Evolutionary conservation across 805 yeast species (phyloP).

Genomic region (Lachancea sp.): DNA sequence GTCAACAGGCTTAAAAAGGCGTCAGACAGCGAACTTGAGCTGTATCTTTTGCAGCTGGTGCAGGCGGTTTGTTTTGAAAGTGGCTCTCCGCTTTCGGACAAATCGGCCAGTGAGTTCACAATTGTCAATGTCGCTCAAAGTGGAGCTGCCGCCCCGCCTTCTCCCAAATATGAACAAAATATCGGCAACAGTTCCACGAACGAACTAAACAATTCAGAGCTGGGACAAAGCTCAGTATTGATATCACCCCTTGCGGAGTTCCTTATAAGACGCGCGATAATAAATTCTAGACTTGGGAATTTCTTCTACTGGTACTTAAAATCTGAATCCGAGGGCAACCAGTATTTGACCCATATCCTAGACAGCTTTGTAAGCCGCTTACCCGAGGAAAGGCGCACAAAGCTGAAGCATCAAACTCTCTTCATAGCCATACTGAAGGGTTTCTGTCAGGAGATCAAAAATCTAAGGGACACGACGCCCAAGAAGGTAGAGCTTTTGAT

Average conservation of each 20-base stretch:
- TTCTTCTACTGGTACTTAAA: slow-evolving; percentile 87
- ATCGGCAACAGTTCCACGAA: slow-evolving; percentile 11
- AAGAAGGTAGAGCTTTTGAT: slow-evolving; percentile 66
- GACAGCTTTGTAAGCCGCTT: slow-evolving; percentile 39
- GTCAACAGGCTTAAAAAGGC: slow-evolving; percentile 77
- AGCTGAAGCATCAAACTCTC: slow-evolving; percentile 54
- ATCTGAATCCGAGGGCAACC: slow-evolving; percentile 76
- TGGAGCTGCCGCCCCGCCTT: slow-evolving; percentile 19
- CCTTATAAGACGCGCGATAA: slow-evolving; percentile 62
- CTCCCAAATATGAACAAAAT: slow-evolving; percentile 4
- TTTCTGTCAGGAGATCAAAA: slow-evolving; percentile 58
- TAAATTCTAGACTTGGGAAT: slow-evolving; percentile 64
- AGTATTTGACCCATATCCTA: slow-evolving; percentile 41
- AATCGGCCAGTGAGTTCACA: slow-evolving; percentile 33
- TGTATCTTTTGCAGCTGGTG: slow-evolving; percentile 81
- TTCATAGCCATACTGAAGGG: slow-evolving; percentile 60
- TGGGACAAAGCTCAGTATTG: slow-evolving; percentile 22
- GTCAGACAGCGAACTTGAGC: slow-evolving; percentile 67
- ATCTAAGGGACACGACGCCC: slow-evolving; percentile 66
- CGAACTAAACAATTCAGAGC: slow-evolving; percentile 8
- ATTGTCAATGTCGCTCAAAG: slow-evolving; percentile 32
- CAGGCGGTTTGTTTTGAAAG: slow-evolving; percentile 83
- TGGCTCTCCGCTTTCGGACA: slow-evolving; percentile 24
- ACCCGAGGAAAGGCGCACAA: slow-evolving; percentile 19
- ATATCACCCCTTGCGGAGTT: slow-evolving; percentile 67